Percentiles rank a stretch among this genome's conserved stretches.
phyloP scores from a whole-genome alignment of 306 rosid genomes.

The Acmispon strigosus region DNA sequence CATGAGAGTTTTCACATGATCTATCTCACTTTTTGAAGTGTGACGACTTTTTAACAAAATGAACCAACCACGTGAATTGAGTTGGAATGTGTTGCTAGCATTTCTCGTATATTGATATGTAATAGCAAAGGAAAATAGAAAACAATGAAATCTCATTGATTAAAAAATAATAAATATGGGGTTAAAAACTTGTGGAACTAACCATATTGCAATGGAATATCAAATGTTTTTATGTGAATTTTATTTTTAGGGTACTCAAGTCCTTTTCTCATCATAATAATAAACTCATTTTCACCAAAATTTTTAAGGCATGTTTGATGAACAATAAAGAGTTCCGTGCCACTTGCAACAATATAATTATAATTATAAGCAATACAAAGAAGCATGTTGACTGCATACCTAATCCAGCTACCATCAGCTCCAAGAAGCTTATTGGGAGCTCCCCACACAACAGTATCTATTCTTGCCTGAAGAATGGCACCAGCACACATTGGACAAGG shows the following conservation, averaged over 20 bases:
- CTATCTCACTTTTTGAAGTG: too few species aligned
- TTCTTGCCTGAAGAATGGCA: conserved; percentile 87
- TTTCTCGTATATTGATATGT: neutral
- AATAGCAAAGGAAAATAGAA: neutral
- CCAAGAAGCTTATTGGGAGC: conserved; percentile 99
- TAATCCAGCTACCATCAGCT: conserved; percentile 99
- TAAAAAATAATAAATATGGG: neutral
- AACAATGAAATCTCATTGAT: neutral
- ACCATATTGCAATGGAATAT: neutral
- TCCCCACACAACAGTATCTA: conserved; percentile 88
- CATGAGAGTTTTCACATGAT: too few species aligned
- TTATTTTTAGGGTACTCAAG: neutral
- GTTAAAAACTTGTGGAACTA: neutral
- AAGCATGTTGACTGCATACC: conserved; percentile 37
- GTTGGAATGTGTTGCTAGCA: too few species aligned
- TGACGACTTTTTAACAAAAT: too few species aligned
- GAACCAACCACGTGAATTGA: too few species aligned
- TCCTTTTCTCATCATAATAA: neutral
- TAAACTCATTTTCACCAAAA: neutral
- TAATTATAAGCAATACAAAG: neutral
- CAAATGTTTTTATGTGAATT: neutral
- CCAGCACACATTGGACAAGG: conserved; percentile 99
- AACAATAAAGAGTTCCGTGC: neutral
- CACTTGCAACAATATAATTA: conserved; percentile 7
- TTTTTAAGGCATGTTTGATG: neutral